Base-by-base conservation (phyloP, 2,329 filamentous ascomycete species). In the Cladosporium sp. region DNA sequence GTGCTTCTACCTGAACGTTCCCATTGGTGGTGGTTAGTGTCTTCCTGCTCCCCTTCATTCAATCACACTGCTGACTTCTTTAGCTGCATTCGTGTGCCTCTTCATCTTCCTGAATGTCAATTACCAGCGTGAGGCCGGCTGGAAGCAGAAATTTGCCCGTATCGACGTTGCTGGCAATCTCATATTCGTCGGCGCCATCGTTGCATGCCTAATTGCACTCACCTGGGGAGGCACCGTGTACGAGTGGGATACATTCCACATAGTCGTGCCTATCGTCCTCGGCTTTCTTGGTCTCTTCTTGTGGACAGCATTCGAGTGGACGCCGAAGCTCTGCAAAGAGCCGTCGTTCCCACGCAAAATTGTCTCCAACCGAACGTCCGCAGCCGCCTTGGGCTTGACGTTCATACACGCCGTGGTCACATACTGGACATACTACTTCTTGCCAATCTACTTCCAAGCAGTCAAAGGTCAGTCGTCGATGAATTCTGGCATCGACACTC, bases 121-220 rank as follows among this genome's bases (percentile, higher is more conserved):
- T 36, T 39, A 54, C 5, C 35, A 52, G 50, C 17, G 52, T 61
- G 13, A 65, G 66, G 7, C 36, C 3, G 47, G 15, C 1, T 59
- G 58, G 54, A 52, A 42, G 32, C 19, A 37, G 15, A 19, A 37
- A 12, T 45, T 59, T 47, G 36, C 35, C n/a, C 70, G 74, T 3
- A 68, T 79, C 47, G 80, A 83, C 62, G 76, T 69, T 48, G 28
- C 73, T 1, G 80, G 80, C n/a, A 77, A 75, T 19, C 50, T 64
- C 15, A 62, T 81, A 1, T 66, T 81, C 51, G 74, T 77, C 0
- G 69, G 63, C 2, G 69, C 73, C 0, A 70, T 73, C 4, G 68
- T 75, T 2, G 62, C 75, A 1, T 64, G 80, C 1, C 70, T 82
- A 3, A 69, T 77, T 20, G 72, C 77, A 4, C 68, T 82, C 3